These are phyloP conservation scores for Chaetoceros muelleri DNA, from an alignment of 108 stramenopile species.

Conservation along the genomic window DNA sequence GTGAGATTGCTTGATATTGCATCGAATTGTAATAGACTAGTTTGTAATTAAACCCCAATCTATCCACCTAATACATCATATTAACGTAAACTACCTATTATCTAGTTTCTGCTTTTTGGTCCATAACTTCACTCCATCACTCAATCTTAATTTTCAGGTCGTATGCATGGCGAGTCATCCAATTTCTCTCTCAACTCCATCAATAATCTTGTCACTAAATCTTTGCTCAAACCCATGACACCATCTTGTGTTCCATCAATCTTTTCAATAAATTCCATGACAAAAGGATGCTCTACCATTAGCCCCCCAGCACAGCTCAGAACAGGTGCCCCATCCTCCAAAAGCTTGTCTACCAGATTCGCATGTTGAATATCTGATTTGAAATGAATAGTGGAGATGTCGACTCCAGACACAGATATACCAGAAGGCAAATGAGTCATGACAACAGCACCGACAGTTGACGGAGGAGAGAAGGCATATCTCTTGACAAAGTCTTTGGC, in stretches of 20 bases:
- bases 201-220: conserved; percentile 33
- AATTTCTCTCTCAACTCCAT: conserved; percentile 34
- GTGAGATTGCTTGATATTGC: too few species aligned
- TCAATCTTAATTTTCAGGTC: too few species aligned
- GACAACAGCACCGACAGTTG: conserved; percentile 66
- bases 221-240: conserved; percentile 78
- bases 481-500: conserved; percentile 44
- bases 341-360: conserved; percentile 45
- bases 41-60: too few species aligned
- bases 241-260: conserved; percentile 82
- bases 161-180: neutral
- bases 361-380: conserved; percentile 12
- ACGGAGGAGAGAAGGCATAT: conserved; percentile 47
- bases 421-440: conserved; percentile 54
- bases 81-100: too few species aligned
- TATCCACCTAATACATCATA: too few species aligned
- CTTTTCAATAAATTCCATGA: conserved; percentile 37
- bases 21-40: too few species aligned
- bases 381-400: conserved; percentile 68
- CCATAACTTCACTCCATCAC: too few species aligned
- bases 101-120: too few species aligned
- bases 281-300: conserved; percentile 81
- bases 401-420: conserved; percentile 59
- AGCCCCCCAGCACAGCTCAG: conserved; percentile 72
- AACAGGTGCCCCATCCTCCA: conserved; percentile 49